Evolutionary conservation across 257 asterid species (phyloP).

Genomic region (Lavandula angustifolia): DNA sequence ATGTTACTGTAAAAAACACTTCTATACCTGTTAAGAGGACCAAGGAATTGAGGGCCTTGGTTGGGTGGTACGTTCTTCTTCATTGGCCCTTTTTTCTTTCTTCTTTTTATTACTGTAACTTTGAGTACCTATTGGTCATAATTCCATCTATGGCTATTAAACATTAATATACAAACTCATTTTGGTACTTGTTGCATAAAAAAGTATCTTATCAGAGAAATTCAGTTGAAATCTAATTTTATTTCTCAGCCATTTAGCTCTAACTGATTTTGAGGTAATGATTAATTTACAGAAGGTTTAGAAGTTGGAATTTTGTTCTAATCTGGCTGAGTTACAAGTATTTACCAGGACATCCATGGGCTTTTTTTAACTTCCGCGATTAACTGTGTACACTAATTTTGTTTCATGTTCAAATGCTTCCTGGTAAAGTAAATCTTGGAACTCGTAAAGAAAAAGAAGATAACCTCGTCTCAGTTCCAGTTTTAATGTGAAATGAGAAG

Average conservation of each 20-base stretch:
- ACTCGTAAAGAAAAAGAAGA: background rate
- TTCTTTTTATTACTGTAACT: background rate
- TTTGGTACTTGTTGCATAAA: conserved; percentile 15
- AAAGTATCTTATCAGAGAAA: conserved; percentile 1
- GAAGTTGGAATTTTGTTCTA: background rate
- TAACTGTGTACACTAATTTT: background rate
- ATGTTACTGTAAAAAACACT: conserved; percentile 53
- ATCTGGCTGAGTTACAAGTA: background rate
- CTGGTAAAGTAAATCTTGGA: background rate
- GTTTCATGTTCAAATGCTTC: background rate
- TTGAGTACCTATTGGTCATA: background rate
- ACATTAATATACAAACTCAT: background rate
- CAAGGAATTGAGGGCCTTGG: conserved; percentile 81
- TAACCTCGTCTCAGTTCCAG: background rate
- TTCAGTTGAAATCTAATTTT: conserved; percentile 12
- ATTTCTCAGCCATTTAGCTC: background rate
- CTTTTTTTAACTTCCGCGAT: background rate
- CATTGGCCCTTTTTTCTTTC: conserved; percentile 1
- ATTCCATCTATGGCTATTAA: conserved; percentile 10
- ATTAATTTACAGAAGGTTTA: background rate
- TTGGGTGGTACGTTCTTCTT: conserved; percentile 71
- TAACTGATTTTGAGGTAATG: background rate
- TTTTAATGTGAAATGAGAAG: background rate
- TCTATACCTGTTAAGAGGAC: conserved; percentile 83
- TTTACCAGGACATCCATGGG: conserved; percentile 2